These are phyloP conservation scores for Silene vulgaris DNA, from an alignment of 179 eudicot genomes.

Conservation along the genomic window DNA sequence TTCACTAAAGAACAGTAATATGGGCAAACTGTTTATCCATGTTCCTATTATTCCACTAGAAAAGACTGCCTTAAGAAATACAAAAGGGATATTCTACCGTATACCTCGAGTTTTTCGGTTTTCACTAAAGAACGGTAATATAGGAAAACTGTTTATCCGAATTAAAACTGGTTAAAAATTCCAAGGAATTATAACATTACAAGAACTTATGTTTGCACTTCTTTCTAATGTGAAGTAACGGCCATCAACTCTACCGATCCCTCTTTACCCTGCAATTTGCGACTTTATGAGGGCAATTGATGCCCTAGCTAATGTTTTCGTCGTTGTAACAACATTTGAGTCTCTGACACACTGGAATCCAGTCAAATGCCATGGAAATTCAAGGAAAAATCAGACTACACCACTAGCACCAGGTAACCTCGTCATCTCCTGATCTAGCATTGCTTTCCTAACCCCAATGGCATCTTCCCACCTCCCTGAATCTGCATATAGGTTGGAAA, in stretches of 20 bases:
- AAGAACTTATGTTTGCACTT: no score
- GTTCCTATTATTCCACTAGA: not conserved
- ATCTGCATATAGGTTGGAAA: conserved; percentile 70
- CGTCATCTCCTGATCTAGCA: conserved; percentile 39
- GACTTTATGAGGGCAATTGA: no score
- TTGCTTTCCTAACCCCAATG: conserved; percentile 36
- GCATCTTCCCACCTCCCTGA: conserved; percentile 66
- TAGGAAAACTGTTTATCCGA: no score
- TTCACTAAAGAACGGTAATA: no score
- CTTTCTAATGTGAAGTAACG: no score
- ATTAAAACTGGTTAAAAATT: not conserved
- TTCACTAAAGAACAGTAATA: no score
- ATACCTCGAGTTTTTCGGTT: no score
- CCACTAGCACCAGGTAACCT: conserved; percentile 60
- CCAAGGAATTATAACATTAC: not conserved
- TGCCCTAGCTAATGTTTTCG: no score
- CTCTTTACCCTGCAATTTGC: no score
- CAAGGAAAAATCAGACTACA: conserved; percentile 26
- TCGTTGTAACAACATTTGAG: not conserved
- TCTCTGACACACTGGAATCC: not conserved
- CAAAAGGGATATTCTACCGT: not conserved
- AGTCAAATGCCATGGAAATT: not conserved
- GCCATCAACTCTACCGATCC: no score
- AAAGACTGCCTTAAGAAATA: not conserved
- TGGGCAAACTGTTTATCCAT: no score